A percentile compares a stretch with the other conserved stretches of the same genome.
Conservation (phyloP, 192 early-diverging fungal genomes). For the Linnemannia schmuckeri region DNA sequence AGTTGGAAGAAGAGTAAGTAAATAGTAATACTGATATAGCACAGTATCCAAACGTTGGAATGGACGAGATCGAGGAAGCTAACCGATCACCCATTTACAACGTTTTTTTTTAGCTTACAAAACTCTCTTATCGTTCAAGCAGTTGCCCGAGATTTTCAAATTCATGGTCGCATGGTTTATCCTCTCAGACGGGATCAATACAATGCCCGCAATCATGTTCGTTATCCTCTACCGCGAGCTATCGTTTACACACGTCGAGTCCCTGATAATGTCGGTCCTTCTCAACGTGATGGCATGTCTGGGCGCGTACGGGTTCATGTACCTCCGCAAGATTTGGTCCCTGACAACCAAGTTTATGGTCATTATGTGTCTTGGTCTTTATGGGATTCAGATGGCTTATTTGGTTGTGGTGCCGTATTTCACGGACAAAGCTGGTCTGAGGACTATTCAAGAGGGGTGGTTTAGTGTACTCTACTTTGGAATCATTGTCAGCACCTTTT, state of each 20-base stretch:
- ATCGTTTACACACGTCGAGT: constrained; percentile 58
- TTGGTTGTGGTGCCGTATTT: constrained; percentile 63
- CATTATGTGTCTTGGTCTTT: constrained; percentile 54
- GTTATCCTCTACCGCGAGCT: constrained; percentile 70
- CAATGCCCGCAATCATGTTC: constrained; percentile 62
- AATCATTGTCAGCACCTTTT: constrained; percentile 60
- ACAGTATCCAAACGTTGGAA: too few relatives aligned
- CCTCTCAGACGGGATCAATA: constrained; percentile 71
- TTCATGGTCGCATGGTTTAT: constrained; percentile 77
- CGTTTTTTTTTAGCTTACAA: constrained; percentile 36
- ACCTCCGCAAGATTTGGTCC: constrained; percentile 58
- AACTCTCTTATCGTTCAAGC: constrained; percentile 56
- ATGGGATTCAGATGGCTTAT: constrained; percentile 61
- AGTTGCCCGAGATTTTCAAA: constrained; percentile 61
- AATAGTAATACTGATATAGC: too few relatives aligned
- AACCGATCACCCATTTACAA: not conserved
- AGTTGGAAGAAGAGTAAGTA: constrained; percentile 35
- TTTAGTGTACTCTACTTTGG: constrained; percentile 50
- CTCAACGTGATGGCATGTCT: constrained; percentile 60
- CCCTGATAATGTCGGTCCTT: constrained; percentile 63
- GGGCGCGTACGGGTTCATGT: constrained; percentile 65
- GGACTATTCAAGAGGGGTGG: constrained; percentile 44
- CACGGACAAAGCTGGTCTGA: constrained; percentile 54
- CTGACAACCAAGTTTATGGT: constrained; percentile 62
- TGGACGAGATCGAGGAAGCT: too few relatives aligned